Conservation (phyloP, 129 eudicot species). For the Cynara cardunculus region DNA sequence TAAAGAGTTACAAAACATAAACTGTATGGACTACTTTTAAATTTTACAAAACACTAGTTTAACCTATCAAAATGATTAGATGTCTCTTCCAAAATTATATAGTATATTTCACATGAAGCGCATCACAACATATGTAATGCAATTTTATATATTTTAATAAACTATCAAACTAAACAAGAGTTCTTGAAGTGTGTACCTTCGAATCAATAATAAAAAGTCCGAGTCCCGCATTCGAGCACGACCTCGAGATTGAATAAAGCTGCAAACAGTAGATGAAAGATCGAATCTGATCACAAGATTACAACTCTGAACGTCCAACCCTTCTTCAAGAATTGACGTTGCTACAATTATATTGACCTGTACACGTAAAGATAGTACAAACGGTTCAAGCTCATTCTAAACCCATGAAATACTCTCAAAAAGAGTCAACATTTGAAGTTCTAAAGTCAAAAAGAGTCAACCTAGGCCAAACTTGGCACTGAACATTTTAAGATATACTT, state of each 20-base stretch:
- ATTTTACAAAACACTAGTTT: not conserved
- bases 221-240: conserved; percentile 95
- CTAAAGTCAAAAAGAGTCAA: not conserved
- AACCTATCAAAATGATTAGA: not conserved
- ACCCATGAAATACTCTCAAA: not conserved
- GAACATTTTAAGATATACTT: no score
- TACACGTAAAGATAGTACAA: not conserved
- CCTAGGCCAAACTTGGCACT: no score
- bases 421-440: conserved; percentile 5
- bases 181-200: conserved; percentile 36
- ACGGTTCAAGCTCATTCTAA: not conserved
- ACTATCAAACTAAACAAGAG: not conserved
- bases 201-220: conserved; percentile 63
- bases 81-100: not conserved
- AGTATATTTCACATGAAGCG: not conserved
- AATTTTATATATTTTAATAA: not conserved
- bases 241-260: conserved; percentile 98
- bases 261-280: conserved; percentile 71
- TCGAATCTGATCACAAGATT: conserved; percentile 89
- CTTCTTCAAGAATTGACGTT: conserved; percentile 96
- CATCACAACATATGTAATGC: not conserved
- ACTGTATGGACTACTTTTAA: not conserved
- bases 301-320: conserved; percentile 93
- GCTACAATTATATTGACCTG: conserved; percentile 91
- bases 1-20: not conserved